phyloP scores from a whole-genome alignment of 345 rosid genomes.

The Salix koriyanagi region DNA sequence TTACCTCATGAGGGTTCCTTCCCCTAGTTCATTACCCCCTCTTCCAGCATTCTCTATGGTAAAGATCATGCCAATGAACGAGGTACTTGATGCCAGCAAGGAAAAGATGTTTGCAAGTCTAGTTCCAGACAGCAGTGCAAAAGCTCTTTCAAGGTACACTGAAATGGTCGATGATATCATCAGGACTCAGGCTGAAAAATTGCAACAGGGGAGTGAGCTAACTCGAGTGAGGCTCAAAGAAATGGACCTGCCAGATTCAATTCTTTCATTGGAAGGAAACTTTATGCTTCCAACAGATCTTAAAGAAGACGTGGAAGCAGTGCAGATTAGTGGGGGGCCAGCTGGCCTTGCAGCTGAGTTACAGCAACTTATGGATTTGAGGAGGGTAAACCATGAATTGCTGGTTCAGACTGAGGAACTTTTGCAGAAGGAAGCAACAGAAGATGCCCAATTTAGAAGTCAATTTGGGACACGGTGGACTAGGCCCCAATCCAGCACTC shows the following conservation, averaged over 20 bases:
- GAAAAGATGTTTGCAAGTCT: conserved; percentile 90
- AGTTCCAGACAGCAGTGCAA: conserved; percentile 95
- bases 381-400: conserved; percentile 87
- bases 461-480: conserved; percentile 99
- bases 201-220: conserved; percentile 95
- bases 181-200: conserved; percentile 88
- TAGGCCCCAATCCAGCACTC: conserved; percentile 92
- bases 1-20: conserved; percentile 94
- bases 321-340: conserved; percentile 90
- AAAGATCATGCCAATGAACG: conserved; percentile 80
- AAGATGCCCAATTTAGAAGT: conserved; percentile 87
- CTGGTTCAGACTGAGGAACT: conserved; percentile 91
- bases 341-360: conserved; percentile 89
- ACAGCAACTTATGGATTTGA: conserved; percentile 88
- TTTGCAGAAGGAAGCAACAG: conserved; percentile 93
- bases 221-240: conserved; percentile 92
- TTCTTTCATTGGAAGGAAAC: conserved; percentile 88
- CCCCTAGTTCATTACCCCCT: conserved; percentile 69
- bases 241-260: conserved; percentile 98
- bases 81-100: conserved; percentile 90
- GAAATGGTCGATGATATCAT: conserved; percentile 96
- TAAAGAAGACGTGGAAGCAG: conserved; percentile 92
- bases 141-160: conserved; percentile 95
- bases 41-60: conserved; percentile 92
- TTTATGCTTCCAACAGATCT: conserved; percentile 61